Evolutionary conservation across 2,329 filamentous ascomycete genomes (phyloP), one percentile per base, ranked within the genome.

Genomic region (Grosmannia penicillata): DNA sequence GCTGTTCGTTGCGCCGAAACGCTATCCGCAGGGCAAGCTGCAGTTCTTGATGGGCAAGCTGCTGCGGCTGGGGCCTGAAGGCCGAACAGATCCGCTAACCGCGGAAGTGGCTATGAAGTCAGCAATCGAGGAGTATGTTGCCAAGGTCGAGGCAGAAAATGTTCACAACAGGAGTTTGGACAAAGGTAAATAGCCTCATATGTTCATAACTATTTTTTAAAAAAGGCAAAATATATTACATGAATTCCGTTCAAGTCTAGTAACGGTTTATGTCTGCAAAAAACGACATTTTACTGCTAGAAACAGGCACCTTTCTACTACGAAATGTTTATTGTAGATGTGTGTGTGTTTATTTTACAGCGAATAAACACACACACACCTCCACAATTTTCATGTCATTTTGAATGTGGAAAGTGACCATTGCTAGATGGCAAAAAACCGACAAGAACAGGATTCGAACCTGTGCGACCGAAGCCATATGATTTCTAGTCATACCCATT

Each of bases 31-130:
- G 41, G 71, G 72, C 1, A 75, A 74, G 54, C 60, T 75, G 33
- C 74, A 74, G 70, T 75, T 65, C 46, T 56, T 75, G 3, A 65
- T 75, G 6, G 72, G 72, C 17, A 70, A 66, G 53, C 69, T 76
- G 66, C 66, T 76, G 57, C 58, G 61, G 5, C 48, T 63, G 2
- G 72, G 70, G 0, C 61, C 62, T 4, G 63, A 70, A 32, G 68
- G 72, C 50, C 58, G 66, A 22, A 72, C 74, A 42, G 65, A 73
- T 37, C 70, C 72, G 2, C 54, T 54, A 19, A 63, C 55, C 22
- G 71, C 69, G 0, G 66, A 73, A 53, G 54, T 47, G 13, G 55
- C 65, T 2, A 59, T 75, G 58, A 52, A 52, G 30, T 40, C 40
- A 15, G 46, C 50, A 17, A 44, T 64, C 3, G 48, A 53, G 37